phyloP scores from a whole-genome alignment of 192 early-diverging fungal genomes.

The Geosiphon pyriformis region DNA sequence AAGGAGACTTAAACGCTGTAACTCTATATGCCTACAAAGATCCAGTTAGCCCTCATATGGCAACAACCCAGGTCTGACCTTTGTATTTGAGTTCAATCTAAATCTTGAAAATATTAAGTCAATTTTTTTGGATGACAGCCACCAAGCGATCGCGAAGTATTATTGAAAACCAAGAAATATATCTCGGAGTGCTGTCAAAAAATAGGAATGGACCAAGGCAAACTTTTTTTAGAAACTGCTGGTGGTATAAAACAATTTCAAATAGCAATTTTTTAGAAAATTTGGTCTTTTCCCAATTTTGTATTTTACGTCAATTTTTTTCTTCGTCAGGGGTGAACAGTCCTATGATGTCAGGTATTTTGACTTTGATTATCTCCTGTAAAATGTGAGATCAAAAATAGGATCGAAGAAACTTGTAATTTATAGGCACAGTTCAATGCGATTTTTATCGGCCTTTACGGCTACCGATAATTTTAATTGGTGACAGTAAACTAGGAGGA shows the following conservation, averaged over 20 bases:
- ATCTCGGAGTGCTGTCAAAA: constrained; percentile 32
- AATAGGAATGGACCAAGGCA: constrained; percentile 30
- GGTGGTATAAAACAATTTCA: constrained; percentile 46
- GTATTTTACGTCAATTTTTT: too few relatives aligned
- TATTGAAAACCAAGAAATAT: constrained; percentile 34
- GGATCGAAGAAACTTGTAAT: background rate
- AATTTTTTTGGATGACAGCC: constrained; percentile 27
- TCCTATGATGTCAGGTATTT: constrained; percentile 64
- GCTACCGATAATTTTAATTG: constrained; percentile 65
- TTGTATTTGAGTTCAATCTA: constrained; percentile 14
- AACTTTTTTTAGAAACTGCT: constrained; percentile 68
- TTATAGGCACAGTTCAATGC: constrained; percentile 56
- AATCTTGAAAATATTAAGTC: background rate
- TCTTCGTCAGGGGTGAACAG: constrained; percentile 51
- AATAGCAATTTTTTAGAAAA: too few relatives aligned
- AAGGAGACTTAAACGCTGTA: constrained; percentile 28
- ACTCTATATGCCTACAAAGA: constrained; percentile 63
- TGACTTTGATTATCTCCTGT: background rate
- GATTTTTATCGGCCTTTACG: constrained; percentile 65
- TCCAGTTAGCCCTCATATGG: constrained; percentile 72
- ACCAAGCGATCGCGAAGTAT: constrained; percentile 40
- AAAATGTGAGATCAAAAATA: background rate
- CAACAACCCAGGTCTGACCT: constrained; percentile 42
- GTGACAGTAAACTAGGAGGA: constrained; percentile 74
- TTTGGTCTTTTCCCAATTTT: too few relatives aligned